These are phyloP conservation scores for Tetramitus jugosus DNA, from an alignment of 208 protist species.

Conservation along the genomic window DNA sequence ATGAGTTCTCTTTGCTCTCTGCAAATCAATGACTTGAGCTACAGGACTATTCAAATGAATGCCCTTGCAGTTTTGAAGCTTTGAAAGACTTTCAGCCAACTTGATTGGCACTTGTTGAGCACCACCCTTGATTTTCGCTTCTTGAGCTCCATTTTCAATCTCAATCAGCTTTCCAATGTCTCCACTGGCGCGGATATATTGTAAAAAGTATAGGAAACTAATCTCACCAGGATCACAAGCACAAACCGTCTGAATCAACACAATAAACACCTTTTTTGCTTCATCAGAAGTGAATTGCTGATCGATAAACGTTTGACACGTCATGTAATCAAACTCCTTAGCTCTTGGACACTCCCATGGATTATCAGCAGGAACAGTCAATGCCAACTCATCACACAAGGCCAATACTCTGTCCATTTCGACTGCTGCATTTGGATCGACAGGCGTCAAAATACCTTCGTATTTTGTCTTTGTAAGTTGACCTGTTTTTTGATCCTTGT, in stretches of 20 bases:
- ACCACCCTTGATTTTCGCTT: background rate
- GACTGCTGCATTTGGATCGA: background rate
- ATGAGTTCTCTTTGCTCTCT: no score
- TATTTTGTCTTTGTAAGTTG: no score
- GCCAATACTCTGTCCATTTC: background rate
- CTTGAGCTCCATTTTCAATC: background rate
- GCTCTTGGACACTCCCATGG: background rate
- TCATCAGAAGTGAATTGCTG: background rate
- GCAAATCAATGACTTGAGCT: background rate
- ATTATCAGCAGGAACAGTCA: background rate
- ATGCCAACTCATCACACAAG: background rate
- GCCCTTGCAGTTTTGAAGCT: background rate
- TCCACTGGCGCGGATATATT: background rate
- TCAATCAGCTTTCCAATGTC: background rate
- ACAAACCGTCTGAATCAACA: background rate
- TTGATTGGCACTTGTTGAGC: constrained; percentile 5
- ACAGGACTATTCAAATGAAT: background rate
- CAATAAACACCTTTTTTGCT: background rate
- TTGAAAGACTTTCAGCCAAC: background rate
- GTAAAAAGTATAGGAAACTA: background rate
- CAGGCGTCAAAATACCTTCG: no score
- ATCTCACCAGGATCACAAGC: background rate
- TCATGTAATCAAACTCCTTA: background rate
- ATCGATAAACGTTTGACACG: constrained; percentile 20
- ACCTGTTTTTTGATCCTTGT: no score